Conservation (phyloP, 1,139 yeast genomes). For the Scheffersomyces segobiensis region DNA sequence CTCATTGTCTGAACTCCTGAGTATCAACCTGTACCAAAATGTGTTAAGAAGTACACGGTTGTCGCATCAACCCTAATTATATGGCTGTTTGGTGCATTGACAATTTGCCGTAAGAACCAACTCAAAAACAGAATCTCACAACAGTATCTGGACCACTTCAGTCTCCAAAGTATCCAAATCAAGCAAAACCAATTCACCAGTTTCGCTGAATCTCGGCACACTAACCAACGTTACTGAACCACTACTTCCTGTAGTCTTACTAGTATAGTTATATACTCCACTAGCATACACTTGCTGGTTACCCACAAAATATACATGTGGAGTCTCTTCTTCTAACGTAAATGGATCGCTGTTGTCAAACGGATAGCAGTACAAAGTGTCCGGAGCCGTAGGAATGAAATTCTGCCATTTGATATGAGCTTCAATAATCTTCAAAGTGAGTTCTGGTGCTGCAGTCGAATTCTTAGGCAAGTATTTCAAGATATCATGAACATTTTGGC, state of each 20-base stretch:
- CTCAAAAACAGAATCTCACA: not conserved
- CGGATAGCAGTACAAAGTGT: slow-evolving; percentile 89
- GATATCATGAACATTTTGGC: slow-evolving; percentile 83
- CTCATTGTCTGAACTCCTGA: too few relatives aligned
- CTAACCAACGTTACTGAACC: slow-evolving; percentile 54
- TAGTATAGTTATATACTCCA: slow-evolving; percentile 22
- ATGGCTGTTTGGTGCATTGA: too few relatives aligned
- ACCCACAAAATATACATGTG: slow-evolving; percentile 85
- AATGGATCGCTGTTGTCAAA: slow-evolving; percentile 82
- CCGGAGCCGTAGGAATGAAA: slow-evolving; percentile 94
- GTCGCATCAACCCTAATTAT: too few relatives aligned
- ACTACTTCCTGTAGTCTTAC: slow-evolving; percentile 25
- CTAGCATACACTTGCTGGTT: slow-evolving; percentile 68
- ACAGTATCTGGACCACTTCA: slow-evolving; percentile 33
- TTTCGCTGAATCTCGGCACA: slow-evolving; percentile 66
- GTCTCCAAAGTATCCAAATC: slow-evolving; percentile 60
- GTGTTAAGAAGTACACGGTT: too few relatives aligned
- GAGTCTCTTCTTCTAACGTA: slow-evolving; percentile 62
- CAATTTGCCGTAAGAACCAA: too few relatives aligned
- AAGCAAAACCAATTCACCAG: slow-evolving; percentile 69
- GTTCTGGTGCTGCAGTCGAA: slow-evolving; percentile 14
- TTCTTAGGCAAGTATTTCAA: slow-evolving; percentile 50
- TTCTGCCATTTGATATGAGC: slow-evolving; percentile 81
- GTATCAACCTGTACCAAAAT: too few relatives aligned
- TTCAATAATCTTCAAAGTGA: slow-evolving; percentile 55